A percentile compares a stretch with the other conserved stretches of the same genome.
These are phyloP conservation scores for Aaosphaeria arxii DNA, from an alignment of 2,329 filamentous ascomycete genomes.

Conservation along the genomic window DNA sequence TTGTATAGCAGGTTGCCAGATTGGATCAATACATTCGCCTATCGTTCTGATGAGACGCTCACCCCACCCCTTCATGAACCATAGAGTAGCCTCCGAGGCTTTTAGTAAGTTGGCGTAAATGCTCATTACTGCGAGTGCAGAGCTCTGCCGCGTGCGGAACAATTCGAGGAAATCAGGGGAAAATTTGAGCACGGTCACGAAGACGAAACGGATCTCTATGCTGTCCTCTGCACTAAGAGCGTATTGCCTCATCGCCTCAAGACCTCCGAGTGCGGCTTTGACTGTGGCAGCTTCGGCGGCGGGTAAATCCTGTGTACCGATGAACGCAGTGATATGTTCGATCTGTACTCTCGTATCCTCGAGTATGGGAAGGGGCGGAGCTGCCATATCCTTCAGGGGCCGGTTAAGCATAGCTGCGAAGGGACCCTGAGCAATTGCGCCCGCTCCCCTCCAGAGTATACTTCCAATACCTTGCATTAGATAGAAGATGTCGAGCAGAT, in stretches of 20 bases:
- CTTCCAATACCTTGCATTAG: slow-evolving; percentile 34
- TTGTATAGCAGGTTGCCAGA: slow-evolving; percentile 19
- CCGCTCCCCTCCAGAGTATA: slow-evolving; percentile 21
- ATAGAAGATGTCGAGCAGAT: slow-evolving; percentile 31
- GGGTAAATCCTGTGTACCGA: slow-evolving; percentile 4
- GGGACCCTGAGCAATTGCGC: slow-evolving; percentile 17
- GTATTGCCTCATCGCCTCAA: slow-evolving; percentile 11
- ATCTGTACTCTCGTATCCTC: slow-evolving; percentile 16
- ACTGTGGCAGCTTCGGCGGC: slow-evolving; percentile 15
- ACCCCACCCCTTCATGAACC: slow-evolving; percentile 39
- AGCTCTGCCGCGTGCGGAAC: slow-evolving; percentile 28
- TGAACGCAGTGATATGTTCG: slow-evolving; percentile 3
- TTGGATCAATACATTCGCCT: slow-evolving; percentile 15
- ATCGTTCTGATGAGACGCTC: slow-evolving; percentile 22
- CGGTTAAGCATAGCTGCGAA: slow-evolving; percentile 19
- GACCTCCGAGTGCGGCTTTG: slow-evolving; percentile 1
- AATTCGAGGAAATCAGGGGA: slow-evolving; percentile 26
- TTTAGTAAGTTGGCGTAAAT: slow-evolving; percentile 37
- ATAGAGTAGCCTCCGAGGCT: slow-evolving; percentile 33
- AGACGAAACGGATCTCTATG: slow-evolving; percentile 34
- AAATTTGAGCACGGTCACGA: slow-evolving; percentile 38
- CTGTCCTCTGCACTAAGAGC: slow-evolving; percentile 14
- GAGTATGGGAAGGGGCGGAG: slow-evolving; percentile 17
- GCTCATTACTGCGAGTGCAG: slow-evolving; percentile 37
- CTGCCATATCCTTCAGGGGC: slow-evolving; percentile 22